Evolutionary conservation across 2,329 filamentous ascomycete species (phyloP).

Genomic region (Talaromyces sp.): DNA sequence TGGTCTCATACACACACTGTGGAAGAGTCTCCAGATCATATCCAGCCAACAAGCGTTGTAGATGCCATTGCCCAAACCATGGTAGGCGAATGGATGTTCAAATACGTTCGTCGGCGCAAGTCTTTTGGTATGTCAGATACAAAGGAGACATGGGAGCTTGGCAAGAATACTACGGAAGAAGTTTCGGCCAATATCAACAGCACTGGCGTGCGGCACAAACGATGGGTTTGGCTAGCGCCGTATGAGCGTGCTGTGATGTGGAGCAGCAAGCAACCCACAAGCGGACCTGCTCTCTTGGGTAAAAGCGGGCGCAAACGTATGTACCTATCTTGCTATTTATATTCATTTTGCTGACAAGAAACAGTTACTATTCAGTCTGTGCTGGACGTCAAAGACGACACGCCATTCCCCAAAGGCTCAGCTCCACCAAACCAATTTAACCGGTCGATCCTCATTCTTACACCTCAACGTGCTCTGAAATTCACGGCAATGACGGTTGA

Average conservation of each 20-base stretch:
- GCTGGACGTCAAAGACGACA: conserved; percentile 92
- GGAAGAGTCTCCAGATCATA: conserved; percentile 52
- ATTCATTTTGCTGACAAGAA: not conserved
- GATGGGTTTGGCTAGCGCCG: conserved; percentile 97
- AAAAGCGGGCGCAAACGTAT: conserved; percentile 92
- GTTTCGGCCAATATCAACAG: conserved; percentile 63
- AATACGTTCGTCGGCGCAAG: conserved; percentile 57
- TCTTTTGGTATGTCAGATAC: conserved; percentile 70
- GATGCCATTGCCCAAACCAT: conserved; percentile 97
- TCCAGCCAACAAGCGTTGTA: conserved; percentile 73
- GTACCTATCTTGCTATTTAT: conserved; percentile 33
- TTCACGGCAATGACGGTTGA: conserved; percentile 82
- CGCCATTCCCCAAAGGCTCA: conserved; percentile 69
- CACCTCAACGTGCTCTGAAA: conserved; percentile 87
- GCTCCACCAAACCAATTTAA: conserved; percentile 61
- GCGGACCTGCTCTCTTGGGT: conserved; percentile 79
- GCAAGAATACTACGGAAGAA: conserved; percentile 55
- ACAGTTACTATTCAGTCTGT: conserved; percentile 92
- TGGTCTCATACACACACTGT: conserved; percentile 22
- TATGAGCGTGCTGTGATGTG: conserved; percentile 95
- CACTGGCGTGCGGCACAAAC: conserved; percentile 72
- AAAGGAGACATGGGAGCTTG: conserved; percentile 42
- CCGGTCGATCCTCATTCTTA: conserved; percentile 90
- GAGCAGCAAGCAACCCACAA: conserved; percentile 95
- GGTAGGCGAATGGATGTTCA: conserved; percentile 71